Evolutionary conservation across 1,284 basidiomycete species (phyloP).

Genomic region (Ceratobasidium sp.): DNA sequence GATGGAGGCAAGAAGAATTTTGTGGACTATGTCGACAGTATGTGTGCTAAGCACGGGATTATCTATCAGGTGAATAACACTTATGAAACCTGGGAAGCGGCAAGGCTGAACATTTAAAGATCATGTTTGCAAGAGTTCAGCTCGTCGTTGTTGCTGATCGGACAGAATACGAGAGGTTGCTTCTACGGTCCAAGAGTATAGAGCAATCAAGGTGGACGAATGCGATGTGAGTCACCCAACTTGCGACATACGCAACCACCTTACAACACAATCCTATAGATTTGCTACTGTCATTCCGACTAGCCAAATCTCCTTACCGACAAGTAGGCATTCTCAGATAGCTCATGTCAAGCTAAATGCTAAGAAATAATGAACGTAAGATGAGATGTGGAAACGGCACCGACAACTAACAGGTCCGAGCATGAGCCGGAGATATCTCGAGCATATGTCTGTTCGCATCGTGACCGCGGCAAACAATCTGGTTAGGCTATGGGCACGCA

Average conservation of each 20-base stretch:
- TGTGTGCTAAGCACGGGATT: background rate
- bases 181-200: constrained; percentile 1
- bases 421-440: constrained; percentile 35
- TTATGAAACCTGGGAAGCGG: too few species aligned
- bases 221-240: constrained; percentile 3
- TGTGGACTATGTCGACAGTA: background rate
- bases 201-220: constrained; percentile 30
- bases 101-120: background rate
- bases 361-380: background rate
- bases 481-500: constrained; percentile 10
- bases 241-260: background rate
- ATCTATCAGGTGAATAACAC: constrained; percentile 12
- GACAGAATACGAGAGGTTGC: constrained; percentile 14
- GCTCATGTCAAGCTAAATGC: background rate
- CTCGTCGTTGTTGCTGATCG: constrained; percentile 25
- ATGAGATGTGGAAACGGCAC: constrained; percentile 34
- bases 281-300: constrained; percentile 24
- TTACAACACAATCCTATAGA: background rate
- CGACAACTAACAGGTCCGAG: constrained; percentile 25
- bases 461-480: constrained; percentile 12
- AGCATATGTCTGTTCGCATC: constrained; percentile 28
- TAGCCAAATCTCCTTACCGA: constrained; percentile 14
- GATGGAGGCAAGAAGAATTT: background rate
- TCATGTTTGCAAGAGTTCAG: background rate
- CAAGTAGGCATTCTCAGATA: background rate